Percentiles rank a stretch among this genome's conserved stretches.
These are phyloP conservation scores for Xylaria curta DNA, from an alignment of 495 filamentous ascomycete genomes.

Conservation along the genomic window DNA sequence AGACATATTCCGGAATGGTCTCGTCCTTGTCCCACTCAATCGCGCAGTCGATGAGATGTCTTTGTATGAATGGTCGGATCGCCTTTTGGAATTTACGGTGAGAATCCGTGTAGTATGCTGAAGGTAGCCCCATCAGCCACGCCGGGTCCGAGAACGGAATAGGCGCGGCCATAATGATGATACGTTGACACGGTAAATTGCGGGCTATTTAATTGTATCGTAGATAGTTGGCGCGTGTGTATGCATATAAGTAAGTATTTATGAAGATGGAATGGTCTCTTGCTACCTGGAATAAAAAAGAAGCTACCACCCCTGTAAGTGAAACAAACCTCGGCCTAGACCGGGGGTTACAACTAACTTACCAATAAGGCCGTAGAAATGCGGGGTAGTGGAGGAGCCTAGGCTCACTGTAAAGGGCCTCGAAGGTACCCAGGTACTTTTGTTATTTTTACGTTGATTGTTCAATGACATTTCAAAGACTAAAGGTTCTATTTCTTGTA, in stretches of 20 bases:
- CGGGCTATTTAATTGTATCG: not conserved
- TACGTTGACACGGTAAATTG: not conserved
- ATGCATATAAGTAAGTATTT: not conserved
- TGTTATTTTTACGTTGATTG: not conserved
- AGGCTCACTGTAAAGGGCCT: not conserved
- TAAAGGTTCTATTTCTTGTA: not conserved
- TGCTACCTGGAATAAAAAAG: not conserved
- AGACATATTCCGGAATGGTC: slow-evolving; percentile 67
- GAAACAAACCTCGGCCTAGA: slow-evolving; percentile 6
- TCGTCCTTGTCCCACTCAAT: slow-evolving; percentile 71
- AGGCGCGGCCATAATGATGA: slow-evolving; percentile 6
- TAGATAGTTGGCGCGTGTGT: not conserved
- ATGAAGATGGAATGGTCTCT: not conserved
- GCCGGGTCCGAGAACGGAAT: slow-evolving; percentile 78
- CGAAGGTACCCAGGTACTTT: not conserved
- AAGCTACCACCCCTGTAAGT: not conserved
- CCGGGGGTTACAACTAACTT: not conserved
- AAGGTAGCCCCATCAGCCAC: slow-evolving; percentile 71
- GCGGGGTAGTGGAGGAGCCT: not conserved
- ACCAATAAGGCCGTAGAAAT: not conserved
- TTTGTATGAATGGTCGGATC: slow-evolving; percentile 67
- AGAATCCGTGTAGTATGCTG: slow-evolving; percentile 68
- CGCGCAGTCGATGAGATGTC: slow-evolving; percentile 65
- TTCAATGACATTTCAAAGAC: not conserved
- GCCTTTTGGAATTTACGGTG: slow-evolving; percentile 70